phyloP scores from a whole-genome alignment of 345 rosid genomes.

The Lepidium sativum region DNA sequence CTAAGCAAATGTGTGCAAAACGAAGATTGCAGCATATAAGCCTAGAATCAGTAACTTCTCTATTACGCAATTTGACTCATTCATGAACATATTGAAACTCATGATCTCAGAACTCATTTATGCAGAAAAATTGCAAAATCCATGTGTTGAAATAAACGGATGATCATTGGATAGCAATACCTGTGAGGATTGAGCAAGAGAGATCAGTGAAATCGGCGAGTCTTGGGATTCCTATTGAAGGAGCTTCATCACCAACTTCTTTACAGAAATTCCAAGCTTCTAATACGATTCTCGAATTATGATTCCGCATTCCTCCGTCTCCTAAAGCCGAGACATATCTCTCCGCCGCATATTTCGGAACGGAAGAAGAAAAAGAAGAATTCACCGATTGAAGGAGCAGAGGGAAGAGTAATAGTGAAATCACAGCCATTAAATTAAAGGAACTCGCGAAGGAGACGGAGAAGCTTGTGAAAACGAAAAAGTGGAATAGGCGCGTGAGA shows the following conservation, averaged over 20 bases:
- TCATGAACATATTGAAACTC: background rate
- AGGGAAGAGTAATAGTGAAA: background rate
- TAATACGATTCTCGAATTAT: conserved; percentile 41
- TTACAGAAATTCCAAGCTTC: conserved; percentile 70
- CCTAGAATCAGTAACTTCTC: background rate
- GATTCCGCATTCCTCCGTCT: conserved; percentile 51
- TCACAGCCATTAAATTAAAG: background rate
- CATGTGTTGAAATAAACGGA: background rate
- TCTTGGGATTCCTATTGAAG: conserved; percentile 52
- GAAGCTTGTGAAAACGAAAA: background rate
- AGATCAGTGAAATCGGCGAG: conserved; percentile 53
- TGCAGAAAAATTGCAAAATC: background rate
- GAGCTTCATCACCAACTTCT: conserved; percentile 55
- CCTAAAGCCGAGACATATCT: conserved; percentile 37
- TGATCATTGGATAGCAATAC: conserved; percentile 8
- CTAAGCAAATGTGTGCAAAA: conserved; percentile 10
- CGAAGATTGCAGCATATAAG: background rate
- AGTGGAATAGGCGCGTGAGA: background rate
- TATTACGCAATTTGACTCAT: background rate
- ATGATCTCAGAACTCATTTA: background rate
- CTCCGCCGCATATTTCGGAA: background rate
- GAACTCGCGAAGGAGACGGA: background rate
- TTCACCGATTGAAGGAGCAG: background rate
- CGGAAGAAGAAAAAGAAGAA: background rate
- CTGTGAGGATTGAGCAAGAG: conserved; percentile 21